These are phyloP conservation scores for Filobasidium uniguttulatum DNA, from an alignment of 1,284 basidiomycete species.

Conservation along the genomic window DNA sequence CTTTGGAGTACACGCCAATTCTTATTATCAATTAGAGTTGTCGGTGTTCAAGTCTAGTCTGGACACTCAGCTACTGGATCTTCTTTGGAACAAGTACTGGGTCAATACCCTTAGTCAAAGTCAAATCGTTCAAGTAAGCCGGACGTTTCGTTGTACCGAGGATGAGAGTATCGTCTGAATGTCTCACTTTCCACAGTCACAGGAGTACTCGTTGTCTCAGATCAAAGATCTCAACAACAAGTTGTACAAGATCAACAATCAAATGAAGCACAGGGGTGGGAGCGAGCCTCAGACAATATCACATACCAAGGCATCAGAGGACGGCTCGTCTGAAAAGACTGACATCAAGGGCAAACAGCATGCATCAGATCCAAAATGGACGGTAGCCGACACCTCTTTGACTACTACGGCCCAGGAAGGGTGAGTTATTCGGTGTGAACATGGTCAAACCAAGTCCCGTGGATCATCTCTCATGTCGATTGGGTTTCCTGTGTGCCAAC, in stretches of 20 bases:
- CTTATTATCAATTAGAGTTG: slow-evolving; percentile 87
- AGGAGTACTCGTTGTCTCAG: slow-evolving; percentile 78
- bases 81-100: slow-evolving; percentile 99
- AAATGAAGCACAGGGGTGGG: slow-evolving; percentile 43
- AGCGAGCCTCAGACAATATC: neutral
- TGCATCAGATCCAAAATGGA: too few species aligned
- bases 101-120: slow-evolving; percentile 87
- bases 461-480: neutral
- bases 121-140: slow-evolving; percentile 68
- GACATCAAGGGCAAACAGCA: too few species aligned
- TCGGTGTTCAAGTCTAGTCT: slow-evolving; percentile 85
- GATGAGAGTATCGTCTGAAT: neutral
- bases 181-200: slow-evolving; percentile 49
- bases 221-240: slow-evolving; percentile 78
- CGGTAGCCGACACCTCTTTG: slow-evolving; percentile 42
- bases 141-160: neutral
- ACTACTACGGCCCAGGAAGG: slow-evolving; percentile 71
- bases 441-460: too few species aligned
- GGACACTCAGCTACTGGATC: slow-evolving; percentile 70
- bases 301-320: slow-evolving; percentile 16
- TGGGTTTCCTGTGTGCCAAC: slow-evolving; percentile 3
- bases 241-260: slow-evolving; percentile 36
- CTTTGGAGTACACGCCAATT: slow-evolving; percentile 93
- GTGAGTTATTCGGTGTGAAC: slow-evolving; percentile 43
- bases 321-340: slow-evolving; percentile 1